Conservation (phyloP, 75 land plant genomes). For the Sequoiadendron giganteum region DNA sequence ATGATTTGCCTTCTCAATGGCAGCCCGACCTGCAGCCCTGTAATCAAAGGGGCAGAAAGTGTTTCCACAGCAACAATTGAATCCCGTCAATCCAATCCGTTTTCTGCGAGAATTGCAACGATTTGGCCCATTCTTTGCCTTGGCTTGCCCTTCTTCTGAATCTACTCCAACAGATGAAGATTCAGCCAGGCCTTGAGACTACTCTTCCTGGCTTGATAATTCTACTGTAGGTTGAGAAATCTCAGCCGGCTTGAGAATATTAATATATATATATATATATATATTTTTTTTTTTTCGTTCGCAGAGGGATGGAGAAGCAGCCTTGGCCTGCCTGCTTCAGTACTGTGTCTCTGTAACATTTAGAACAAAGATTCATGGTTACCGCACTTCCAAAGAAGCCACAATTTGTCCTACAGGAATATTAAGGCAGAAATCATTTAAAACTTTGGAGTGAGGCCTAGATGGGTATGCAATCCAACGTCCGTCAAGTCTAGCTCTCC, state of each 20-base stretch:
- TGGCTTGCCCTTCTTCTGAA: slow-evolving; percentile 13
- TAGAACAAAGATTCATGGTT: slow-evolving; percentile 90
- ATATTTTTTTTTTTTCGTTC: slow-evolving; percentile 15
- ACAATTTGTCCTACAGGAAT: slow-evolving; percentile 39
- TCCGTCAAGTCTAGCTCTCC: too few relatives aligned
- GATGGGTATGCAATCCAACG: too few relatives aligned
- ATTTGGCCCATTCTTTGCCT: slow-evolving; percentile 28
- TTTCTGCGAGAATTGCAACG: slow-evolving; percentile 59
- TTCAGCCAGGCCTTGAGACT: neutral
- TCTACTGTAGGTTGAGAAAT: slow-evolving; percentile 23
- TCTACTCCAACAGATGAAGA: slow-evolving; percentile 10
- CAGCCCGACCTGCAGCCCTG: slow-evolving; percentile 47
- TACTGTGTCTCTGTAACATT: slow-evolving; percentile 73
- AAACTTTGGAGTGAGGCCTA: too few relatives aligned
- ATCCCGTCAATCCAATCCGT: slow-evolving; percentile 64
- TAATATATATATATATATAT: too few relatives aligned
- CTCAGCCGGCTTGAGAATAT: neutral
- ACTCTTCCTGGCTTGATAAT: slow-evolving; percentile 13
- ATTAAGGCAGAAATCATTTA: too few relatives aligned
- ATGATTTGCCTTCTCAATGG: slow-evolving; percentile 69
- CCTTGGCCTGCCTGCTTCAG: slow-evolving; percentile 72
- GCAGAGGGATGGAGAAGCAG: slow-evolving; percentile 45
- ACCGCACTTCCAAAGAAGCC: slow-evolving; percentile 95
- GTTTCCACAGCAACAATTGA: slow-evolving; percentile 58
- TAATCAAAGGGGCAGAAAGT: slow-evolving; percentile 60